These are phyloP conservation scores for Calonectria pseudoturangicola DNA, from an alignment of 2,329 filamentous ascomycete species.

Conservation along the genomic window DNA sequence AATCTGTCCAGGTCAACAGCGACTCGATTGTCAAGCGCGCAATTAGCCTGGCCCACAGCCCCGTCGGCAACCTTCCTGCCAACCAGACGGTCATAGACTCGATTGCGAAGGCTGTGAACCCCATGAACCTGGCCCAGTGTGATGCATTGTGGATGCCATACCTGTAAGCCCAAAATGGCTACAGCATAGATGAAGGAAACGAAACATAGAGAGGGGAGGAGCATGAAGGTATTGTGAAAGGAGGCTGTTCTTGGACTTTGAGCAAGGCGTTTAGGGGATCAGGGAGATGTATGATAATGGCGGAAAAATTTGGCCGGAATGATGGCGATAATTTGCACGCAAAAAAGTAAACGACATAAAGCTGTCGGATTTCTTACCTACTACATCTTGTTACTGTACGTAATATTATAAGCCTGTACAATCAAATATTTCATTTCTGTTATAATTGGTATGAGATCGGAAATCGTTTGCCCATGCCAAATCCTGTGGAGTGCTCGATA, in stretches of 20 bases:
- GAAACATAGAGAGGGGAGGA: conserved; percentile 31
- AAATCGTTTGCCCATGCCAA: background rate
- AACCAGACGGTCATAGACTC: conserved; percentile 98
- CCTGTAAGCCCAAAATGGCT: conserved; percentile 71
- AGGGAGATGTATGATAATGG: conserved; percentile 42
- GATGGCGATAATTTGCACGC: conserved; percentile 34
- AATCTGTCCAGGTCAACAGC: conserved; percentile 89
- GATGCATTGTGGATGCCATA: conserved; percentile 99
- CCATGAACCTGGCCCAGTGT: conserved; percentile 88
- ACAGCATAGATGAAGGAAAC: conserved; percentile 29
- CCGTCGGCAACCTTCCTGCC: conserved; percentile 88
- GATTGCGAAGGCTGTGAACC: conserved; percentile 94
- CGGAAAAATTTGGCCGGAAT: conserved; percentile 17
- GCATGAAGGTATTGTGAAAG: conserved; percentile 26
- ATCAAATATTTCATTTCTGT: conserved; percentile 16
- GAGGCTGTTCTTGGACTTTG: conserved; percentile 49
- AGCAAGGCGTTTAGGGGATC: conserved; percentile 55
- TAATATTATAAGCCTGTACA: conserved; percentile 30
- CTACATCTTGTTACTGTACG: conserved; percentile 29
- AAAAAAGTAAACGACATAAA: background rate
- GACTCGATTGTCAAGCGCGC: conserved; percentile 95
- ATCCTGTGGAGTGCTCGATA: background rate
- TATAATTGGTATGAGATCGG: background rate
- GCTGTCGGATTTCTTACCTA: conserved; percentile 13
- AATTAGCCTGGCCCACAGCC: conserved; percentile 85